phyloP scores from a whole-genome alignment of 352 stramenopile genomes.

The Phytophthora pseudosyringae region DNA sequence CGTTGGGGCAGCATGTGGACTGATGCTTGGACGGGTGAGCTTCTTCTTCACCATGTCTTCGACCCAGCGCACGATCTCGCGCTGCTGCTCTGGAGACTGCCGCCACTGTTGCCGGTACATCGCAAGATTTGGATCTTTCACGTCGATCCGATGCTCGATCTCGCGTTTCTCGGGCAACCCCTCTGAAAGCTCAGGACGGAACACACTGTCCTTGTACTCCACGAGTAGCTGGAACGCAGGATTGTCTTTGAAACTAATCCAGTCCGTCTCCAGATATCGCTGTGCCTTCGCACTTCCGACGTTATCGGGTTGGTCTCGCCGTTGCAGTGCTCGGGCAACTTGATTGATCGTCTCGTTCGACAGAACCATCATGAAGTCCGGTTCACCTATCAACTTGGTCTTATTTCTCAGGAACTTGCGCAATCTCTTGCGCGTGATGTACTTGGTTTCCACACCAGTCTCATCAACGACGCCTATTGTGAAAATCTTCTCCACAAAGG shows the following conservation, averaged over 20 bases:
- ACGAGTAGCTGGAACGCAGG: neutral
- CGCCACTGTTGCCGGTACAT: slow-evolving; percentile 22
- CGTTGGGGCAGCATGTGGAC: too few species aligned
- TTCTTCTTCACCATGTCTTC: too few species aligned
- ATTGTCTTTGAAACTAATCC: neutral
- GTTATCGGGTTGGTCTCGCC: slow-evolving; percentile 9
- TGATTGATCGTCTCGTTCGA: slow-evolving; percentile 16
- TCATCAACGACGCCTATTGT: neutral
- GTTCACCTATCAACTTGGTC: slow-evolving; percentile 9
- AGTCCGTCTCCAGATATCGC: slow-evolving; percentile 19
- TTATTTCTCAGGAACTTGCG: slow-evolving; percentile 19
- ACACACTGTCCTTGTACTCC: neutral
- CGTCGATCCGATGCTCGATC: slow-evolving; percentile 6
- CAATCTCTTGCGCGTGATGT: slow-evolving; percentile 16
- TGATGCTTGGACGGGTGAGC: too few species aligned
- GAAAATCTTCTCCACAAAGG: slow-evolving; percentile 16
- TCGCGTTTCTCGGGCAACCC: slow-evolving; percentile 3
- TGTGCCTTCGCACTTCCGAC: slow-evolving; percentile 21
- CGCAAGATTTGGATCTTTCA: neutral
- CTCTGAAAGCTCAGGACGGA: slow-evolving; percentile 9
- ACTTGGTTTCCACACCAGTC: slow-evolving; percentile 2
- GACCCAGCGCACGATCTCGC: too few species aligned
- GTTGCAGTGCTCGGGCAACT: neutral
- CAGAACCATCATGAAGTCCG: slow-evolving; percentile 26
- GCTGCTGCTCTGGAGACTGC: neutral